Conservation (phyloP, 139 green algal genomes). For the Marvania coccoides region DNA sequence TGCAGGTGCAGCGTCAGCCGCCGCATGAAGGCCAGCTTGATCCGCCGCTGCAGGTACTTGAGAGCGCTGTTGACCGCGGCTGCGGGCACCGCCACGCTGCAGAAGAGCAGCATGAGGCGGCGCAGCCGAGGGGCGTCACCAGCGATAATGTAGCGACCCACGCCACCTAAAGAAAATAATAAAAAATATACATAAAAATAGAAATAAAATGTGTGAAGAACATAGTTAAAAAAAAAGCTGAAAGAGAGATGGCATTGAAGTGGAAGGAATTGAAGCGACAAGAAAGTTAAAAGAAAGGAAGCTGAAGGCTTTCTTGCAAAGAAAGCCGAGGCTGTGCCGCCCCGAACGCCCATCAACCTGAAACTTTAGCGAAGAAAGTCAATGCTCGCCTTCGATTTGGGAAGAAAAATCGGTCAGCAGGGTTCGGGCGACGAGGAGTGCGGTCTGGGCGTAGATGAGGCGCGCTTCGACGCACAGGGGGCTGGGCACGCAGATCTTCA, state of each 20-base stretch:
- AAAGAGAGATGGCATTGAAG: no score
- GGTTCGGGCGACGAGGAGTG: constrained; percentile 69
- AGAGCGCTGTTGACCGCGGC: constrained; percentile 80
- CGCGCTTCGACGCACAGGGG: constrained; percentile 51
- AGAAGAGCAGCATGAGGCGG: constrained; percentile 48
- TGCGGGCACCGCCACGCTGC: constrained; percentile 63
- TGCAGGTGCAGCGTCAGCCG: constrained; percentile 76
- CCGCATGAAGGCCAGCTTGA: constrained; percentile 62
- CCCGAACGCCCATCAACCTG: no score
- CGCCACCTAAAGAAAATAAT: neutral
- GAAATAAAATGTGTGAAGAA: neutral
- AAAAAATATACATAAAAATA: neutral
- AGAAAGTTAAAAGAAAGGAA: no score
- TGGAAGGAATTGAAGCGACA: no score
- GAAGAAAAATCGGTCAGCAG: constrained; percentile 78
- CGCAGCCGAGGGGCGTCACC: constrained; percentile 50
- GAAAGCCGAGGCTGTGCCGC: no score
- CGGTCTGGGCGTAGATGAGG: constrained; percentile 61
- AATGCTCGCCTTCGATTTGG: constrained; percentile 62
- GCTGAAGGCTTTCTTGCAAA: no score
- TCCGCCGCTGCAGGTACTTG: constrained; percentile 89
- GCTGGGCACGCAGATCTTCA: constrained; percentile 64
- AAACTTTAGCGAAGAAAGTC: no score
- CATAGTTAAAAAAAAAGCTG: no score
- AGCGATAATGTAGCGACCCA: constrained; percentile 11